These are phyloP conservation scores for Chlamydomonas urium DNA, from an alignment of 139 green algal species.

Conservation along the genomic window DNA sequence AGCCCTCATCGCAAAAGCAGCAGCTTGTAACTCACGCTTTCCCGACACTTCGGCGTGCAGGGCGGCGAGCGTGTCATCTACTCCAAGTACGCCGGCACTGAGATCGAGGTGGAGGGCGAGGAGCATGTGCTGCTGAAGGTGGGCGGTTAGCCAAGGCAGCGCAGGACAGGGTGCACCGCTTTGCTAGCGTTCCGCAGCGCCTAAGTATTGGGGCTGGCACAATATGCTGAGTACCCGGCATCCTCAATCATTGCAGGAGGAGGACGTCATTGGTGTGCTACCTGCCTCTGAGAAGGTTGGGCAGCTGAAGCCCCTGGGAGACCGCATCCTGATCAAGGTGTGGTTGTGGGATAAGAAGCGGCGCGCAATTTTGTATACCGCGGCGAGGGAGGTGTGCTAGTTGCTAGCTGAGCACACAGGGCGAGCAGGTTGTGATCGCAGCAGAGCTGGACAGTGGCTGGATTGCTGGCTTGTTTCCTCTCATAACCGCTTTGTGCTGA, in stretches of 20 bases:
- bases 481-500: too few species aligned
- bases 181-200: not conserved
- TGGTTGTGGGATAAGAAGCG: not conserved
- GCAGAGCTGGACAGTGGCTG: too few species aligned
- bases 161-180: not conserved
- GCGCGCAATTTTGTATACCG: too few species aligned
- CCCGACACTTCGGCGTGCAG: slow-evolving; percentile 22
- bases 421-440: too few species aligned
- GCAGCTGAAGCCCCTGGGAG: slow-evolving; percentile 71
- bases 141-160: slow-evolving; percentile 13
- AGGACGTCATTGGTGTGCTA: slow-evolving; percentile 89
- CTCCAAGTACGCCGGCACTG: slow-evolving; percentile 92
- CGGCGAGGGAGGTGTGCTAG: too few species aligned
- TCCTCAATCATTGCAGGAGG: slow-evolving; percentile 56
- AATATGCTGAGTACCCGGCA: too few species aligned
- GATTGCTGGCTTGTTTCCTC: too few species aligned
- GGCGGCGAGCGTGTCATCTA: slow-evolving; percentile 89
- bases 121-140: slow-evolving; percentile 90
- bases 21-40: too few species aligned
- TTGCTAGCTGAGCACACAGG: too few species aligned
- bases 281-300: slow-evolving; percentile 69
- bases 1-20: too few species aligned
- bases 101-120: slow-evolving; percentile 71
- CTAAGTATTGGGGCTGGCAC: not conserved
- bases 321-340: slow-evolving; percentile 88